A percentile compares a stretch with the other conserved stretches of the same genome.
These are phyloP conservation scores for Fraxinus floribunda DNA, from an alignment of 305 asterid genomes.

Conservation along the genomic window DNA sequence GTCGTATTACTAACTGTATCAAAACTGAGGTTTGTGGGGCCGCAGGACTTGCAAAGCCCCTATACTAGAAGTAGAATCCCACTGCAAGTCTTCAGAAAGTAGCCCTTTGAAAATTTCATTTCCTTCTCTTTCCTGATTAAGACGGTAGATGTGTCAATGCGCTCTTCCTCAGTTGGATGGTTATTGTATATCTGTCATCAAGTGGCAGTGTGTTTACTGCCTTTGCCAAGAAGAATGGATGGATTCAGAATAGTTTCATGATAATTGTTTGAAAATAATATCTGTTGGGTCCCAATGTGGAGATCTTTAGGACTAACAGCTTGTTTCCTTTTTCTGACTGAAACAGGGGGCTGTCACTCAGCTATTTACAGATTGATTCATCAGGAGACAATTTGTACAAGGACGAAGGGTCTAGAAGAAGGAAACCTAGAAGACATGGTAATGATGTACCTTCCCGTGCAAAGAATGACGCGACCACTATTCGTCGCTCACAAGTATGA, in stretches of 20 bases:
- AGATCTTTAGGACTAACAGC: conserved; percentile 22
- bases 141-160: conserved; percentile 2
- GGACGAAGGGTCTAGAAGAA: conserved; percentile 70
- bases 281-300: conserved; percentile 8
- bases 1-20: background rate
- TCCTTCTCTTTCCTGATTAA: conserved; percentile 11
- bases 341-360: conserved; percentile 70
- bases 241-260: conserved; percentile 14
- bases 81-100: conserved; percentile 5
- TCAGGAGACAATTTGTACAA: conserved; percentile 44
- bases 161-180: conserved; percentile 3
- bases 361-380: conserved; percentile 62
- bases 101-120: conserved; percentile 1
- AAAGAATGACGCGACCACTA: conserved; percentile 64
- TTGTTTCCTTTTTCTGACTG: conserved; percentile 29
- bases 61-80: background rate
- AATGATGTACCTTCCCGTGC: conserved; percentile 52
- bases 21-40: background rate
- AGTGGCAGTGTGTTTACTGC: conserved; percentile 8
- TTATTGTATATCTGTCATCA: background rate
- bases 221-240: conserved; percentile 14
- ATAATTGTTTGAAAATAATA: conserved; percentile 12
- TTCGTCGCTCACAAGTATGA: conserved; percentile 80
- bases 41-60: conserved; percentile 7
- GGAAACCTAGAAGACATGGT: conserved; percentile 61